Conservation (phyloP, 2,329 filamentous ascomycete genomes). For the Atkinsonella hypoxylon region DNA sequence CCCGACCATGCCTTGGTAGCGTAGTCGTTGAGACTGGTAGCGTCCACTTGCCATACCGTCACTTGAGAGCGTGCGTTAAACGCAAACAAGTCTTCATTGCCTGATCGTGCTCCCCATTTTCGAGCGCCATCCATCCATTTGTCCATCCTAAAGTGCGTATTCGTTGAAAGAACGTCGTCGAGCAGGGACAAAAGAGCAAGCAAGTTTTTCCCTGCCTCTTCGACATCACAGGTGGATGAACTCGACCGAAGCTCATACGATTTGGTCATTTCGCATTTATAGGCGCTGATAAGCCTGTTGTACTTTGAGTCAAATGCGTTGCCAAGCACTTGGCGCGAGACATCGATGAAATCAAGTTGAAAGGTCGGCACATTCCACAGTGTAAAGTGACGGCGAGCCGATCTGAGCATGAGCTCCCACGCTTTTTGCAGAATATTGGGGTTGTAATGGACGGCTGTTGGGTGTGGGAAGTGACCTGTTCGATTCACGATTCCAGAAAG, state of each 20-base stretch:
- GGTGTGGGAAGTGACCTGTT: conserved; percentile 24
- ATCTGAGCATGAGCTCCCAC: conserved; percentile 27
- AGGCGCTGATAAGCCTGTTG: conserved; percentile 21
- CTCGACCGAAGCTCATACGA: conserved; percentile 12
- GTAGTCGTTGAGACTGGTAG: conserved; percentile 31
- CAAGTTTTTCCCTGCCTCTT: conserved; percentile 16
- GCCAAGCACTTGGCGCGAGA: conserved; percentile 34
- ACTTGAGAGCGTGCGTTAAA: conserved; percentile 38
- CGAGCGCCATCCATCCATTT: conserved; percentile 29
- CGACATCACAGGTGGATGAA: conserved; percentile 3
- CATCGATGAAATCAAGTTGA: conserved; percentile 34
- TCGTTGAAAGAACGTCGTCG: conserved; percentile 28
- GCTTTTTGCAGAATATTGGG: conserved; percentile 23
- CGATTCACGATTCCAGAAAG: conserved; percentile 26
- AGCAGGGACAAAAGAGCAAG: conserved; percentile 23
- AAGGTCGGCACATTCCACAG: conserved; percentile 31
- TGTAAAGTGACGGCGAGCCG: conserved; percentile 16
- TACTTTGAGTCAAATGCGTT: conserved; percentile 33
- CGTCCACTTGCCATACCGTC: conserved; percentile 32
- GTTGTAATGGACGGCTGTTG: conserved; percentile 30
- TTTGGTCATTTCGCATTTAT: conserved; percentile 11
- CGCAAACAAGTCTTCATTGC: conserved; percentile 23
- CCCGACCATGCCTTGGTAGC: conserved; percentile 37
- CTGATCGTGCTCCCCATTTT: conserved; percentile 10
- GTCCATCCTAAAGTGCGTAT: conserved; percentile 28